Percentiles rank a stretch among this genome's conserved stretches.
phyloP scores from a whole-genome alignment of 192 early-diverging fungal species.

The Chytriomyces sp. region DNA sequence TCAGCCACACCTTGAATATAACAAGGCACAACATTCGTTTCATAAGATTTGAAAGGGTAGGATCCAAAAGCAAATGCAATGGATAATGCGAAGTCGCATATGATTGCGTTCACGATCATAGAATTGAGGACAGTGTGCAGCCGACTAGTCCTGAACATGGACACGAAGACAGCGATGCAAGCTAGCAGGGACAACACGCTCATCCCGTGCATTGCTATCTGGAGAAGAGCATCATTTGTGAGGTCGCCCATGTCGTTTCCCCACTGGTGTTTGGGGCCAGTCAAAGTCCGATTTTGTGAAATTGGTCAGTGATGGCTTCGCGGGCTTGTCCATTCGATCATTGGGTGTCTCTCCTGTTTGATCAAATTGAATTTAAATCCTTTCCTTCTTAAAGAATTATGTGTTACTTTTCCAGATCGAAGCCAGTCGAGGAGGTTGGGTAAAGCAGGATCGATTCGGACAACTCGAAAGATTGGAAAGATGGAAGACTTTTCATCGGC shows the following conservation, averaged over 20 bases:
- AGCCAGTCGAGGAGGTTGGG: too few species aligned
- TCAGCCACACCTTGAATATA: background rate
- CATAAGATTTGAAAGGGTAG: background rate
- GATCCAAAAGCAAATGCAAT: constrained; percentile 1
- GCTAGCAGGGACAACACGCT: background rate
- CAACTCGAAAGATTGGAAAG: too few species aligned
- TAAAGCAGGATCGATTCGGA: too few species aligned
- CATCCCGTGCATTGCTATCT: background rate
- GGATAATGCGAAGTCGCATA: background rate
- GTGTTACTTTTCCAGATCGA: too few species aligned
- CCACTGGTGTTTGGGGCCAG: background rate
- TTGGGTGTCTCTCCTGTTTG: too few species aligned
- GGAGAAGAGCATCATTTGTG: background rate
- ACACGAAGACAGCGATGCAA: background rate
- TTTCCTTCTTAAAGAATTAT: too few species aligned
- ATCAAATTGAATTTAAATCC: too few species aligned
- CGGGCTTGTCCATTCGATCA: too few species aligned
- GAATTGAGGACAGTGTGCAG: constrained; percentile 9
- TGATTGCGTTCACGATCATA: background rate
- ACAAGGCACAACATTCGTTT: background rate
- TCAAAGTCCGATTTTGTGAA: too few species aligned
- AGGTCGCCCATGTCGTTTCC: background rate
- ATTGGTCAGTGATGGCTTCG: too few species aligned
- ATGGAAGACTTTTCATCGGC: background rate
- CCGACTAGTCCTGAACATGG: background rate